phyloP scores from a whole-genome alignment of 257 asterid species.

The Przewalskia tangutica region DNA sequence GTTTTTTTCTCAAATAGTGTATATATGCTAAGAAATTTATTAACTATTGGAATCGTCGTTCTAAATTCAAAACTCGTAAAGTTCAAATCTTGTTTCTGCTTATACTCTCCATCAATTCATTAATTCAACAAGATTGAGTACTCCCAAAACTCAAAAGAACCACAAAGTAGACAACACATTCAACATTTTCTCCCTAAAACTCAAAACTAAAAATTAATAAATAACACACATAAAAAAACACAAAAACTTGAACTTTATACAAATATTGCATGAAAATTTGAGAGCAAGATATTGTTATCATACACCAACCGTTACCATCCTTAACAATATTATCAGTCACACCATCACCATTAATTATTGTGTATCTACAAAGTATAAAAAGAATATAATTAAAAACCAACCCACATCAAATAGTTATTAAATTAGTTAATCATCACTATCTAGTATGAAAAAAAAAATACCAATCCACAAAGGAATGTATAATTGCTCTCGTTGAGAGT shows the following conservation, averaged over 20 bases:
- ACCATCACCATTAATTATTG: no score
- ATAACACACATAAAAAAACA: background rate
- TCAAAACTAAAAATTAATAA: background rate
- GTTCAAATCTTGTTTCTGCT: background rate
- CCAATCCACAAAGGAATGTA: no score
- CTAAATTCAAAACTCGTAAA: background rate
- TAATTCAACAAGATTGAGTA: background rate
- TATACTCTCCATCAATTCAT: background rate
- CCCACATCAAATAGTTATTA: no score
- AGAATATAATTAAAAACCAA: no score
- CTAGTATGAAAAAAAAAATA: no score
- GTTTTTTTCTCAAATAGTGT: background rate
- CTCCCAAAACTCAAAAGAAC: background rate
- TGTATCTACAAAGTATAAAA: no score
- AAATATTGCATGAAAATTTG: background rate
- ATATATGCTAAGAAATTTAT: background rate
- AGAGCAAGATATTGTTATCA: background rate
- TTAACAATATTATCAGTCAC: no score
- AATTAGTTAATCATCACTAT: no score
- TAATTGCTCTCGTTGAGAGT: conserved; percentile 60
- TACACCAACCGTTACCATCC: no score
- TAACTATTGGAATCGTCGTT: background rate
- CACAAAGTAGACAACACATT: background rate
- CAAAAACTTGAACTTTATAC: background rate
- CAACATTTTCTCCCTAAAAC: background rate